A percentile compares a stretch with the other conserved stretches of the same genome.
phyloP scores from a whole-genome alignment of 805 yeast species.

The Kodamaea kaohsiungensis region DNA sequence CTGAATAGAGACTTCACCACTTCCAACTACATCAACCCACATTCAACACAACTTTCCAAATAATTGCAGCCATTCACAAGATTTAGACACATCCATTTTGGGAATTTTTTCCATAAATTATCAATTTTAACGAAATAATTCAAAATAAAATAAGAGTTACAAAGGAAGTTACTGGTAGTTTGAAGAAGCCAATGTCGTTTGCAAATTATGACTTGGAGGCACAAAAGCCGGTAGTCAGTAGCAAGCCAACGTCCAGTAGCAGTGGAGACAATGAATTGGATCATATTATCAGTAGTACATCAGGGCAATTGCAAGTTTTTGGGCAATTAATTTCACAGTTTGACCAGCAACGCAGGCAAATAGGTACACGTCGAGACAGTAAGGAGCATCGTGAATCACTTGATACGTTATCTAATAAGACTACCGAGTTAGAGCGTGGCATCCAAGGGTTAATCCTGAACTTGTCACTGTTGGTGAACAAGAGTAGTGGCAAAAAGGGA shows the following conservation, averaged over 20 bases:
- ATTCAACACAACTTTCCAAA: not conserved
- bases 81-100: not conserved
- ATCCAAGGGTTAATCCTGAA: constrained; percentile 32
- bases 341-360: constrained; percentile 47
- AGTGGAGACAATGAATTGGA: constrained; percentile 30
- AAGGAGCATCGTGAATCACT: constrained; percentile 31
- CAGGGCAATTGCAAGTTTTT: constrained; percentile 45
- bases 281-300: constrained; percentile 33
- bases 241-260: not conserved
- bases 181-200: constrained; percentile 45
- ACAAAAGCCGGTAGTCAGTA: constrained; percentile 29
- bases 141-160: not conserved
- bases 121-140: not conserved
- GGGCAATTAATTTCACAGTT: constrained; percentile 51
- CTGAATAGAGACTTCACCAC: not conserved
- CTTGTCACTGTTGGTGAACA: constrained; percentile 27
- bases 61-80: not conserved
- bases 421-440: constrained; percentile 30
- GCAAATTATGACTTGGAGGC: constrained; percentile 55
- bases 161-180: not conserved
- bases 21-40: not conserved
- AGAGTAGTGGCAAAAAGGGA: constrained; percentile 15
- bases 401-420: constrained; percentile 36
- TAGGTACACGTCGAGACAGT: constrained; percentile 57
- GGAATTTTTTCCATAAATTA: not conserved